phyloP scores from a whole-genome alignment of 768 basidiomycete genomes.

The Boletus huronensis region DNA sequence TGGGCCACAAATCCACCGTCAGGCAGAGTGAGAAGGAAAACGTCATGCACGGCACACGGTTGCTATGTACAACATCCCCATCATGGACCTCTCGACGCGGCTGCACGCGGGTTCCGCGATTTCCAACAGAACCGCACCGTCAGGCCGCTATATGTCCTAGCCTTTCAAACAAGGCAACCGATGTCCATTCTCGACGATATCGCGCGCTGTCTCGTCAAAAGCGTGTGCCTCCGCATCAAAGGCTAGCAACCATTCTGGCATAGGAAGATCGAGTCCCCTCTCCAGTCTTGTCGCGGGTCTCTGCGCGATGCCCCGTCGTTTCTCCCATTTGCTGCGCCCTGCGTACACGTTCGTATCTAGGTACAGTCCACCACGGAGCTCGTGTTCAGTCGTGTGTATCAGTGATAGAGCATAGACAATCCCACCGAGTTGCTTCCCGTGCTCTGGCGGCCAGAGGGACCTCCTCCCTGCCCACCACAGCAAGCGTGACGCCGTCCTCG shows the following conservation, averaged over 20 bases:
- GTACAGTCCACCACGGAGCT: background rate
- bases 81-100: constrained; percentile 8
- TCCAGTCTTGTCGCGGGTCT: constrained; percentile 11
- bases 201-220: constrained; percentile 17
- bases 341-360: constrained; percentile 25
- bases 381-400: background rate
- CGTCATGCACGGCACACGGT: constrained; percentile 9
- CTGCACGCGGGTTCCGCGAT: constrained; percentile 4
- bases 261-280: constrained; percentile 17
- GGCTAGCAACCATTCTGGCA: constrained; percentile 28
- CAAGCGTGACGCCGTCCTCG: constrained; percentile 39
- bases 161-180: constrained; percentile 8
- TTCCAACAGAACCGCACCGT: constrained; percentile 2
- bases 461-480: constrained; percentile 9
- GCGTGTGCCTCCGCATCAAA: constrained; percentile 29
- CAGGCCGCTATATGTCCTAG: constrained; percentile 7
- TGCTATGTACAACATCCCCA: constrained; percentile 8
- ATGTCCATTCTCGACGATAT: constrained; percentile 27
- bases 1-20: constrained; percentile 1
- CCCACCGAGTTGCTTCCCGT: constrained; percentile 16
- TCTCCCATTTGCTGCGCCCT: constrained; percentile 24
- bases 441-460: constrained; percentile 5
- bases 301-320: constrained; percentile 22
- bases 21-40: constrained; percentile 14
- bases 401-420: background rate